Base-by-base conservation (phyloP, 164 flowering plant genomes). In the Magnolia changhungtana region DNA sequence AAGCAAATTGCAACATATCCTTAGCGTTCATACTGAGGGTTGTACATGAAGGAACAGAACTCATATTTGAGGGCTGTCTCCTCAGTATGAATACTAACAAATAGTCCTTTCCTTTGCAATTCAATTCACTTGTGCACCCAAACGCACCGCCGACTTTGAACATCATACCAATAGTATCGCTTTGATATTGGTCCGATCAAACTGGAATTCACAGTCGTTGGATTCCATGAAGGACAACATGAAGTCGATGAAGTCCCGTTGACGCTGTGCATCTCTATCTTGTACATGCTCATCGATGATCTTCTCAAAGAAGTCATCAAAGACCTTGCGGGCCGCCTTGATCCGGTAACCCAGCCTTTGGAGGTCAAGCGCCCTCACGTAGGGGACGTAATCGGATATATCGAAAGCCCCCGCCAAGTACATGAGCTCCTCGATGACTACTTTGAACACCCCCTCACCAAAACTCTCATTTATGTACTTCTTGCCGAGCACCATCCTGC, bases 401-500 rank as follows among this genome's bases (percentile, higher is more conserved):
- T 86, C 88, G 19, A 82, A 78, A 27, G 63, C 14, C 1, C 83
- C 87, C 0, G 77, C 79, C 4, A 84, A 64, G 29, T 16, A 68
- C 71, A 68, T 68, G n/a, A 24, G 49, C 71, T 89, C 90, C 45
- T 82, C 84, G 45, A 89, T 80, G 29, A 83, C 78, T 19, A 71
- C 82, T 20, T 78, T 82, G 72, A 87, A 89, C 5, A 89, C 87
- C 19, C 74, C 81, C 80, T 83, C 80, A 31, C 80, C 83, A 13
- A 84, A 71, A 1, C 86, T 85, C 66, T 81, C 58, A 45, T 83
- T 83, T 29, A 23, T 66, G 69, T 77, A 83, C 74, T 88, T 88
- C 82, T 83, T 87, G 16, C 91, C 91, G 63, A 88, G 69, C 19
- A 85, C 82, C 89, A 85, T 85, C 64, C 27, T 9, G 23, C 83